Base-by-base conservation (phyloP, 176 grass and related monocot genomes). In the Zizania latifolia region DNA sequence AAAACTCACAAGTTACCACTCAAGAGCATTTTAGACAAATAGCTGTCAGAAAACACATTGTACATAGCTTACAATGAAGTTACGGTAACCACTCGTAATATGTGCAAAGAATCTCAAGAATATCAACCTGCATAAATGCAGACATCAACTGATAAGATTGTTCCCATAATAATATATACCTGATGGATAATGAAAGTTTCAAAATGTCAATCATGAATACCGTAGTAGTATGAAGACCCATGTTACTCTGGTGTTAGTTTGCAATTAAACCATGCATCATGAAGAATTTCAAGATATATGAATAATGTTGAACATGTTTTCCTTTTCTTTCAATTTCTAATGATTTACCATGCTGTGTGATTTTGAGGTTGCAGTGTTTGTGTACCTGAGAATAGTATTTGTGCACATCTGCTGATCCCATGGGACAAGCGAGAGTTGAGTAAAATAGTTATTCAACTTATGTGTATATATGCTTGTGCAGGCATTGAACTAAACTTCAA, bases 21-120 rank as follows among this genome's bases (percentile, higher is more conserved):
- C 72, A 30, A 68, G 28, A 71, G 88, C 21, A 35, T 50, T 55
- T 17, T 48, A 54, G 35, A 64, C 31, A 48, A 72, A 84, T 37
- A 77, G 35, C 78, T 67, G 14, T 33, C 23, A 69, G 39, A 53
- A 70, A 79, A 71, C 9, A 70, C 72, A 44, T 10, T 82, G 74
- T 61, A 84, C 24, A 69, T n/a, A 61, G 46, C 91, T 99, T 90
- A 99, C 95, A 86, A 99, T 93, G 72, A 99, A 99, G 80, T 99
- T 99, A 74, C 86, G 95, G 64, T 99, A 99, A 59, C 95, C 95
- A 80, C 91, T 99, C 79, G 94, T 73, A 57, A 99, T 89, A 55
- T 86, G 81, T 69, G 95, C 91, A 86, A 99, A 94, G 73, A 94
- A 99, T 83, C 84, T 99, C 82, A 99, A 90, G 86, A 99, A 99